Evolutionary conservation across 139 green algal species (phyloP), one percentile per base, ranked within the genome.

Genomic region (Tetraselmis striata): DNA sequence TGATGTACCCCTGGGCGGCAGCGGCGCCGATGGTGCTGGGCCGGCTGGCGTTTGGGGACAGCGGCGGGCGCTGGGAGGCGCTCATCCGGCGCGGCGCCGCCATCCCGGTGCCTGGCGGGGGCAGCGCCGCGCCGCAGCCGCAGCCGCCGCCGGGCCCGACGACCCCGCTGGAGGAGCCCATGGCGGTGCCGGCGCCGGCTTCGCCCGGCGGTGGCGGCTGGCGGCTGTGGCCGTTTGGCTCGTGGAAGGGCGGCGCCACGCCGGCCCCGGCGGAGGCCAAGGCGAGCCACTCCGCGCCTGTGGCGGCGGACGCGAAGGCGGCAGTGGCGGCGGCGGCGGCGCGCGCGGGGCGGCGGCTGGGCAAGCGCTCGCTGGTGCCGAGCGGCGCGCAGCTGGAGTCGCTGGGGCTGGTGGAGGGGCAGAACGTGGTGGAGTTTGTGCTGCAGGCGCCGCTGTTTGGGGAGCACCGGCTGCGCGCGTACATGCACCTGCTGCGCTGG

Each of bases 401-500:
- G 45, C 87, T 98, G 84, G 85, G 81, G 59, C 87, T 97, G 75
- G 59, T 86, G 25, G 75, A 88, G 23, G 95, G 95, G 5, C 89
- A 93, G 77, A 98, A 97, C 89, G 92, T 67, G 5, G 45, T 67
- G 45, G 45, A 67, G 45, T 67, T 67, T 67, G 45, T 67, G 11
- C 45, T 67, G 45, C 45, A 67, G 45, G 45, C 45, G 18, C 45
- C 45, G 45, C 45, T 67, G 11, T 67, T 67, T 67, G 45, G 45
- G 11, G 45, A 67, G 81, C 78, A 85, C 67, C 29, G 84, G 31
- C 80, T 97, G 59, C 79, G 87, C 0, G 92, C 92, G 2, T 96
- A 94, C 85, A 89, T 97, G 29, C 96, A 97, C 87, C 79, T 95
- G 76, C 87, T 94, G 79, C 84, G 86, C 29, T 97, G 91, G 91